These are phyloP conservation scores for Keithomyces neogunnii DNA, from an alignment of 2,329 filamentous ascomycete species.

Conservation along the genomic window DNA sequence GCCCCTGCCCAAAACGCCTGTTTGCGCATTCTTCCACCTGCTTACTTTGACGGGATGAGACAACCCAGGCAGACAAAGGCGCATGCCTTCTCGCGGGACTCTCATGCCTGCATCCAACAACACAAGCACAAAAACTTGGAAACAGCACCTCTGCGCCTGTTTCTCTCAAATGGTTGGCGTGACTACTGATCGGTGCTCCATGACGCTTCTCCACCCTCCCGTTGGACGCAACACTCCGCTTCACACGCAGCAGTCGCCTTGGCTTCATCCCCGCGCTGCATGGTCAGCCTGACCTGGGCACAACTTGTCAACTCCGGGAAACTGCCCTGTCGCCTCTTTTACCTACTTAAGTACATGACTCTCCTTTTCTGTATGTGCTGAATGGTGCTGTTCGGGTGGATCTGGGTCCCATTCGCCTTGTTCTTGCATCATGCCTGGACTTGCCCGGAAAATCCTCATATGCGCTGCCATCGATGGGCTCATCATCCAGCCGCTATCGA, in stretches of 20 bases:
- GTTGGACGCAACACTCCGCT: neutral
- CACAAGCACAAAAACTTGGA: neutral
- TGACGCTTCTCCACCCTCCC: conserved; percentile 1
- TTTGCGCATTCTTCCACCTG: too few species aligned
- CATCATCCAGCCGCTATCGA: conserved; percentile 63
- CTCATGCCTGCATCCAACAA: too few species aligned
- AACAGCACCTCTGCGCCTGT: neutral
- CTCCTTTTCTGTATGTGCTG: neutral
- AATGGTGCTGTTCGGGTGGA: neutral
- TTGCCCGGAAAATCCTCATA: conserved; percentile 73
- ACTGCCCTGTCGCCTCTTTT: conserved; percentile 1
- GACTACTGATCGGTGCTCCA: neutral
- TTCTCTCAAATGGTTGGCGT: too few species aligned
- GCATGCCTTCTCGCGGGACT: too few species aligned
- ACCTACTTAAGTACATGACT: neutral
- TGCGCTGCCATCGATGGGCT: conserved; percentile 77
- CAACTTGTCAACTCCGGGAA: neutral
- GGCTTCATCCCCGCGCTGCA: neutral
- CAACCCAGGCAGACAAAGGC: too few species aligned
- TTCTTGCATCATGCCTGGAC: conserved; percentile 53
- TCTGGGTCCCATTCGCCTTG: neutral
- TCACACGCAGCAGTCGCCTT: neutral
- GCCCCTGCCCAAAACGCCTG: too few species aligned
- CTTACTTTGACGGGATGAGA: too few species aligned
- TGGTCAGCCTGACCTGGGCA: neutral